These are phyloP conservation scores for Microbotryum intermedium DNA, from an alignment of 1,284 basidiomycete genomes.

Conservation along the genomic window DNA sequence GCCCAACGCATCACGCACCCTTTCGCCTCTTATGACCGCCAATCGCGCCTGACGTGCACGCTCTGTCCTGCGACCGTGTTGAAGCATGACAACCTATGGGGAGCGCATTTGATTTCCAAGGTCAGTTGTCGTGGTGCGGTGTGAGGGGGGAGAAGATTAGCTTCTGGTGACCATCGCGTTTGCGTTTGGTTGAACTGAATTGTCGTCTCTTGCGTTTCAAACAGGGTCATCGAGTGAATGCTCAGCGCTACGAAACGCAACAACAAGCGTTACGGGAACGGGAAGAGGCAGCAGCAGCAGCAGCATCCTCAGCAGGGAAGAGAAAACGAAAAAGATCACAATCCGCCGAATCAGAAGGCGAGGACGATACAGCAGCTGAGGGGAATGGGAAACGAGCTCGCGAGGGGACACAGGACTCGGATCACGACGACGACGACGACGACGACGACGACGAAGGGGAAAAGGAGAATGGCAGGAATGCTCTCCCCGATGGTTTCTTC, in stretches of 20 bases:
- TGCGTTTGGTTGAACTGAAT: conserved; percentile 39
- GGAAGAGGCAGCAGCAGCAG: conserved; percentile 12
- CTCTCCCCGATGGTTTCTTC: conserved; percentile 64
- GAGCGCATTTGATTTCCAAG: conserved; percentile 62
- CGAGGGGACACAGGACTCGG: no score
- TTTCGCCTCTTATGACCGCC: conserved; percentile 55
- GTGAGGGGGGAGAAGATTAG: no score
- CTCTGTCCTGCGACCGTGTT: conserved; percentile 52
- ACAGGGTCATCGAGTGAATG: conserved; percentile 40
- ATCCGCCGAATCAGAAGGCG: background rate
- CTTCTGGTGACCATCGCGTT: conserved; percentile 49
- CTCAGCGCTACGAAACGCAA: conserved; percentile 19
- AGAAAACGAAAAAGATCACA: background rate
- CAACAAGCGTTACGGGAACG: no score
- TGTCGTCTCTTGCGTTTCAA: conserved; percentile 39
- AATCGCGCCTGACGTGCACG: conserved; percentile 58
- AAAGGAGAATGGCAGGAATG: conserved; percentile 12
- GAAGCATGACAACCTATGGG: conserved; percentile 70
- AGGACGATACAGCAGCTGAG: background rate
- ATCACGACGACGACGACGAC: background rate
- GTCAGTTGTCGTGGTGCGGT: no score
- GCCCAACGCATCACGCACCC: conserved; percentile 54
- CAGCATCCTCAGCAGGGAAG: conserved; percentile 5
- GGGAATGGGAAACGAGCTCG: no score
- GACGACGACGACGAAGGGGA: background rate